Base-by-base conservation (phyloP, 768 basidiomycete species). In the Hortiboletus flavorubellus region DNA sequence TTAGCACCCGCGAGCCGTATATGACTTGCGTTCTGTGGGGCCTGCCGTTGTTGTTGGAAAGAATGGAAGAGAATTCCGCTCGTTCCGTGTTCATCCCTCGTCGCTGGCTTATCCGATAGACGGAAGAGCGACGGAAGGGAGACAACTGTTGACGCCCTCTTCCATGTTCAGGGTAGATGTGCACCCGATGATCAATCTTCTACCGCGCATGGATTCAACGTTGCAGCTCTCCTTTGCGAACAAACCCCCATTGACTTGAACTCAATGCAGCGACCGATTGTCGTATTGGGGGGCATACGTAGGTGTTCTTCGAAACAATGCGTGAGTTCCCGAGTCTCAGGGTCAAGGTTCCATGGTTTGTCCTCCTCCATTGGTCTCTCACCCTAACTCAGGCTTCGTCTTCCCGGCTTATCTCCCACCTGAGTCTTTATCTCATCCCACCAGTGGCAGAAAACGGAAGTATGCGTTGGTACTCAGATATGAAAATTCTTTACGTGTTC, bases 121-220 rank as follows among this genome's bases (percentile, higher is more conserved):
- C 40, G 12, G 34, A 35, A 35, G 34, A 35, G 34, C 34, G 34
- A 58, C 55, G 59, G 53, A 56, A 47, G n/a, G 44, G 30, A 23
- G 51, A 6, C 15, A 14, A 35, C 6, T 5, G 33, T 35, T 35
- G 14, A 35, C 45, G 45, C 57, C 61, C 59, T 26, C 26, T 26
- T 26, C 26, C 26, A 26, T 26, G 54, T 54, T 21, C 40, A 58
- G 52, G 53, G 26, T 30, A 49, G 54, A 54, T 57, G 45, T 48
- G 21, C 43, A 48, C 53, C 63, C 63, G 63, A 64, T 64, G 43
- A 64, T 66, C 64, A 63, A 63, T 63, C 64, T 66, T 66, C 64
- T 54, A 41, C 51, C 41, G 40, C 55, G 64, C 58, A 46, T 49
- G 64, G 51, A 55, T 44, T 39, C 64, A 65, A 66, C 64, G 64